Evolutionary conservation across 345 rosid species (phyloP).

Genomic region (Eutrema japonicum): DNA sequence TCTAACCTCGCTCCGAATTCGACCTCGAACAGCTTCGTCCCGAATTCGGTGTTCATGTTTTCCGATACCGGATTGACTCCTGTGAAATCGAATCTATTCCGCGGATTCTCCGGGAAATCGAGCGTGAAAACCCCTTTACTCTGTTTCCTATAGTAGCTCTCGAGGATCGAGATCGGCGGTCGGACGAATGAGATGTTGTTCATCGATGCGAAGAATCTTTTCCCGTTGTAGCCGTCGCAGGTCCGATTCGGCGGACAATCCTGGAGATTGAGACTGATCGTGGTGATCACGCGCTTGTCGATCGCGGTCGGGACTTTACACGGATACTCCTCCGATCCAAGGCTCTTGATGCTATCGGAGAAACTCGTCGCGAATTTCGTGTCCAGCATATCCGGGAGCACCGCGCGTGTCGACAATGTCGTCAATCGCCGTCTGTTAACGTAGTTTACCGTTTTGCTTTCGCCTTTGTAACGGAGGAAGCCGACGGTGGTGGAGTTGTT

Average conservation of each 20-base stretch:
- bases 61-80: constrained; percentile 48
- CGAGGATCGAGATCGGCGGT: constrained; percentile 51
- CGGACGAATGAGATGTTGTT: constrained; percentile 63
- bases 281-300: constrained; percentile 54
- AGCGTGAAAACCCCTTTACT: constrained; percentile 37
- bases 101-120: constrained; percentile 59
- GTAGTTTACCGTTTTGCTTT: constrained; percentile 1
- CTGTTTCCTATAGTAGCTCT: constrained; percentile 53
- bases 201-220: constrained; percentile 58
- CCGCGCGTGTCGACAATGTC: not conserved
- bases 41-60: constrained; percentile 51
- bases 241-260: constrained; percentile 51
- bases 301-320: constrained; percentile 59
- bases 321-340: constrained; percentile 54
- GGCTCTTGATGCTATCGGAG: constrained; percentile 47
- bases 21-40: constrained; percentile 50
- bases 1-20: constrained; percentile 57
- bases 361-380: constrained; percentile 55
- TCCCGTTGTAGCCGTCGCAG: constrained; percentile 53
- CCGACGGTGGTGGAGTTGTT: constrained; percentile 65
- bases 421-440: constrained; percentile 25
- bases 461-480: constrained; percentile 50
- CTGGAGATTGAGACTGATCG: constrained; percentile 60
- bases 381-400: constrained; percentile 55
- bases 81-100: constrained; percentile 50